Evolutionary conservation across 495 filamentous ascomycete genomes (phyloP).

Genomic region (Tuber magnatum): DNA sequence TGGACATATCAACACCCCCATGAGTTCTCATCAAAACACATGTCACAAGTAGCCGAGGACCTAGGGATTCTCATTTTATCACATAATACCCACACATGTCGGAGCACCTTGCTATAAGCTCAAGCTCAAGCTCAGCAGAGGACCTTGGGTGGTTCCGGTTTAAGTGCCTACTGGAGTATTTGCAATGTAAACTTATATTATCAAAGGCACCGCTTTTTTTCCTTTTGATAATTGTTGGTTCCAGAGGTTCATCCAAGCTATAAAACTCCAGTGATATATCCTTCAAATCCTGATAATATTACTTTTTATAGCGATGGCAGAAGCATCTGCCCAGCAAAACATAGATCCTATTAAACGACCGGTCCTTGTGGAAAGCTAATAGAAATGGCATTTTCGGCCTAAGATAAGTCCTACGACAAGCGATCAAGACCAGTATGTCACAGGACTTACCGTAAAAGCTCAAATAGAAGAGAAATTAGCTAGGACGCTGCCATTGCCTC

Average conservation of each 20-base stretch:
- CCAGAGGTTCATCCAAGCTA: background rate
- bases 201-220: background rate
- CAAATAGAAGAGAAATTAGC: too few species aligned
- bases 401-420: too few species aligned
- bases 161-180: background rate
- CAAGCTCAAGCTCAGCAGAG: background rate
- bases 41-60: background rate
- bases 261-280: background rate
- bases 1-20: background rate
- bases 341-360: background rate
- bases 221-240: background rate
- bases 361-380: too few species aligned
- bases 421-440: too few species aligned
- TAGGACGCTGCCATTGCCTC: too few species aligned
- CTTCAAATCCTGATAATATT: background rate
- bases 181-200: too few species aligned
- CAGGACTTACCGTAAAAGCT: too few species aligned
- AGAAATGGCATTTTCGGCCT: too few species aligned
- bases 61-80: too few species aligned
- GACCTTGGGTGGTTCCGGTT: background rate
- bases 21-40: background rate
- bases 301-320: background rate
- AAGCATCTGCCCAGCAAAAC: background rate
- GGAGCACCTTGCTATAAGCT: background rate
- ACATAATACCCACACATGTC: background rate